Conservation (phyloP, 192 early-diverging fungal species). For the Ambispora gerdemannii region DNA sequence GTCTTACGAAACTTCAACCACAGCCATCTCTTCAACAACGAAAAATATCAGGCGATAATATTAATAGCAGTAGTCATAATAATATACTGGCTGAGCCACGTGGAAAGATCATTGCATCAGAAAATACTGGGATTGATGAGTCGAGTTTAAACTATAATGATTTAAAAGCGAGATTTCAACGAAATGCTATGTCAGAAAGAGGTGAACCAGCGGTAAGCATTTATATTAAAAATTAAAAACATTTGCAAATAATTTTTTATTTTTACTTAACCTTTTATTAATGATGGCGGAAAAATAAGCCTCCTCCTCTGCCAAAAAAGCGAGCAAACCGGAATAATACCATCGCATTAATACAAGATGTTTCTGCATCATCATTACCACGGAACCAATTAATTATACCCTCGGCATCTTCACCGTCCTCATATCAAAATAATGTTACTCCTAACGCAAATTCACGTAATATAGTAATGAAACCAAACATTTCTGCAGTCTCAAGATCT, state of each 20-base stretch:
- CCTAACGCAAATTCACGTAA: not conserved
- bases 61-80: not conserved
- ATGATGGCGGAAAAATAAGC: not conserved
- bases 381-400: too few species aligned
- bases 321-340: not conserved
- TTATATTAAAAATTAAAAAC: not conserved
- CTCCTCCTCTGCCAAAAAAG: not conserved
- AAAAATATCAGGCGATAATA: not conserved
- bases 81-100: not conserved
- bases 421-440: not conserved
- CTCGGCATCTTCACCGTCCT: not conserved
- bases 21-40: conserved; percentile 3
- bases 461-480: not conserved
- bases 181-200: not conserved
- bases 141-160: conserved; percentile 5
- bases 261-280: conserved; percentile 1
- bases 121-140: conserved; percentile 14
- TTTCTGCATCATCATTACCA: too few species aligned
- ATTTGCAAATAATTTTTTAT: not conserved
- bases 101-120: not conserved
- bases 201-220: not conserved
- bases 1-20: not conserved
- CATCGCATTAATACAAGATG: not conserved
- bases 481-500: not conserved
- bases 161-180: conserved; percentile 29